Conservation (phyloP, 1,139 yeast species). For the Candida tunisiensis region DNA sequence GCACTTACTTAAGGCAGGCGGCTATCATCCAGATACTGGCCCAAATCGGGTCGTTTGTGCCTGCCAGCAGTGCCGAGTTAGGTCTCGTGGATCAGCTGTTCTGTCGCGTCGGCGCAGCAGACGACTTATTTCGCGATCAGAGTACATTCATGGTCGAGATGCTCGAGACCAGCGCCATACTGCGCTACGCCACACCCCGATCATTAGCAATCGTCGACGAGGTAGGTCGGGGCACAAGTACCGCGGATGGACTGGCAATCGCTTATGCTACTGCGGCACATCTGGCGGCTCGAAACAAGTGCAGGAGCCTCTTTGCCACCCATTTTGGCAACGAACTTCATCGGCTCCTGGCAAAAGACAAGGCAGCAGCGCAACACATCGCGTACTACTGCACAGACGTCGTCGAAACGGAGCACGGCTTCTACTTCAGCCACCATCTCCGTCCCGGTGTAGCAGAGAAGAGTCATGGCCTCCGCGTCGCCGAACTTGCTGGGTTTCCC, state of each 20-base stretch:
- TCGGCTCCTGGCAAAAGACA: conserved; percentile 18
- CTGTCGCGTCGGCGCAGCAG: conserved; percentile 78
- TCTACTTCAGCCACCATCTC: conserved; percentile 43
- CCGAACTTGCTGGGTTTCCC: conserved; percentile 76
- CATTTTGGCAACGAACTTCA: conserved; percentile 70
- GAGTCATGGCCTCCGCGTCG: conserved; percentile 79
- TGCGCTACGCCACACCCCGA: conserved; percentile 53
- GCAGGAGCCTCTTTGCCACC: conserved; percentile 81
- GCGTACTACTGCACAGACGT: conserved; percentile 10
- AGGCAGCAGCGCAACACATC: conserved; percentile 12
- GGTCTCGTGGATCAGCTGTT: conserved; percentile 79
- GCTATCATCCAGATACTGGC: conserved; percentile 79
- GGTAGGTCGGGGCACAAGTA: conserved; percentile 92
- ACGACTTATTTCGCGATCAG: conserved; percentile 69
- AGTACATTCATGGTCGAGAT: conserved; percentile 97
- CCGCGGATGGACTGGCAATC: conserved; percentile 75
- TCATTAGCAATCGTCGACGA: conserved; percentile 89
- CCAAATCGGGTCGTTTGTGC: conserved; percentile 82
- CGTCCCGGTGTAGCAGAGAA: conserved; percentile 56
- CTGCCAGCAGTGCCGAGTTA: conserved; percentile 53
- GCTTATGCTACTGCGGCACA: conserved; percentile 68
- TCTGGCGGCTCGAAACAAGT: conserved; percentile 36
- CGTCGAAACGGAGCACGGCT: conserved; percentile 5
- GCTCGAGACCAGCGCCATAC: conserved; percentile 80
- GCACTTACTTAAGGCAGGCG: conserved; percentile 76